Evolutionary conservation across 164 flowering plant species (phyloP), one percentile per base, ranked within the genome.

Genomic region (Stephania japonica): DNA sequence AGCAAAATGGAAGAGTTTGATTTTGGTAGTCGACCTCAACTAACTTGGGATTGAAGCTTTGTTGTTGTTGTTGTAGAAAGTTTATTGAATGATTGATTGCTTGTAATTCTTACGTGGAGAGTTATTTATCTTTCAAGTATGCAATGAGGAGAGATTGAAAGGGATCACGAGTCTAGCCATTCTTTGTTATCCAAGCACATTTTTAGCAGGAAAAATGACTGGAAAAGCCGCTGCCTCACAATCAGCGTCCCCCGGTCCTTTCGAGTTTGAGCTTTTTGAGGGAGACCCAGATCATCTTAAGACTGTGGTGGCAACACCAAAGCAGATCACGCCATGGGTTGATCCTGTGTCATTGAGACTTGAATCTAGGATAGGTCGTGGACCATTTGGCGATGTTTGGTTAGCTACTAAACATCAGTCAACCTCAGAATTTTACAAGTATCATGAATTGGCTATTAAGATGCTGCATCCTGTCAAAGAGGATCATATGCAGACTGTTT

Each of bases 311-410:
- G 88, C 90, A 23, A 76, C 94, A 42, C 80, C 93, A 25, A 80
- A 71, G 67, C 83, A 74, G 69, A 72, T 78, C 53, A 81, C 70
- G 76, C 83, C 91, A 9, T 86, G 94, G 90, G 86, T 94, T 74
- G 91, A 89, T 68, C 91, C 97, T 70, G 79, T 82, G 8, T 76
- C 83, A 11, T 70, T 94, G 82, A 90, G 86, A 76, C 89, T 92
- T 41, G 85, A 85, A 59, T 93, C 92, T 61, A 82, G 97, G 79
- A 92, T 94, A 74, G 98, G 98, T 26, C 79, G 92, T 73, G 98
- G 98, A 0, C 83, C 84, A 4, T 88, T 94, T 79, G 97, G 97
- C 62, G 97, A 94, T 83, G 92, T 91, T 75, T 94, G 97, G 97
- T 73, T 90, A 62, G 98, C 93, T 23, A 94, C 97, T 49, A 91